Base-by-base conservation (phyloP, 1,139 yeast species). In the Lodderomyces oxycetoniae region DNA sequence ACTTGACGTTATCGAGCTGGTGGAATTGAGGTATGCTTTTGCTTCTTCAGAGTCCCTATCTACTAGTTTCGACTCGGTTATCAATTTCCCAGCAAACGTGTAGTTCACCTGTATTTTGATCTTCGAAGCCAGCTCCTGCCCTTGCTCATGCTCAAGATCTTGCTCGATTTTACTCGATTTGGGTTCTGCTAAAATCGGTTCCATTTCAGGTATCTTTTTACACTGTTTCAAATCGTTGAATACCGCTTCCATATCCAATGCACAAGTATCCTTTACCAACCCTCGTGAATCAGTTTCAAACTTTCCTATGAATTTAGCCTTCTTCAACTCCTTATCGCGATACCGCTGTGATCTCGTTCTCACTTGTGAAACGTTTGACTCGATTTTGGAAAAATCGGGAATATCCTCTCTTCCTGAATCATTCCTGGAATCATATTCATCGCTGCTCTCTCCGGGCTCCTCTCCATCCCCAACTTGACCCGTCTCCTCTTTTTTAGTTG, bases 21-120 rank as follows among this genome's bases (percentile, higher is more conserved):
- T 60, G 3, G 82, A 77, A 44, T 76, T 77, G 35, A 83, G 56
- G 49, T 80, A 88, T 11, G 91, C 96, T 41, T 76, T 77, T 1
- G 94, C 97, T 54, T 85, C 96, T 5, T 91, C 94, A 3, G 95
- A 83, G 35, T 77, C 69, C 7, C 72, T 73, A 34, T 77, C 82
- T 2, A 91, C 96, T 52, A 71, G 65, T 54, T 84, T 86, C 38
- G 82, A 79, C 49, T 88, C 95, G 0, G 82, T 75, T 4, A 84
- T 70, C 4, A 77, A 67, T 46, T 83, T 83, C 2, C 97, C 97
- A 0, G 98, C 98, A 67, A 88, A 91, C 35, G 85, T 82, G 53
- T 86, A 89, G 5, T 80, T 75, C 37, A 93, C 70, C 41, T 77
- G 79, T 36, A 91, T 89, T 45, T 77, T 75, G 36, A 91, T 72